Evolutionary conservation across 73 alveolate species (phyloP).

Genomic region (Blepharisma stoltei): DNA sequence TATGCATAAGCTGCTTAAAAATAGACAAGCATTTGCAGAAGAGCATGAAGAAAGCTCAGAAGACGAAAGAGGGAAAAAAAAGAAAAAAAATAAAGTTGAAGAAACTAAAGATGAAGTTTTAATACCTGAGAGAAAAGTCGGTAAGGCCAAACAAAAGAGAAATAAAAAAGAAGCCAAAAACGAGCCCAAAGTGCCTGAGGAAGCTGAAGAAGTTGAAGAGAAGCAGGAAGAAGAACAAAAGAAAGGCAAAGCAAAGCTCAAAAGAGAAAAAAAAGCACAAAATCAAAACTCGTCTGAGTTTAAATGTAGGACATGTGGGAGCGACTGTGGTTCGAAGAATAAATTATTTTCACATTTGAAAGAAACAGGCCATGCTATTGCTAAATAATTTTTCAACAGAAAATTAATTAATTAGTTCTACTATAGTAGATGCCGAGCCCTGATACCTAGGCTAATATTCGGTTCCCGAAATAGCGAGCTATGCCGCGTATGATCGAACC

Average conservation of each 20-base stretch:
- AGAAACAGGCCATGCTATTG: conserved; percentile 62
- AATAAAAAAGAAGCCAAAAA: conserved; percentile 34
- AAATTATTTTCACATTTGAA: conserved; percentile 65
- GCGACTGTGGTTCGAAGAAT: conserved; percentile 48
- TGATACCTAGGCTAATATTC: too few species aligned
- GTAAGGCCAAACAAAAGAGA: conserved; percentile 13
- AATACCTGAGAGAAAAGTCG: conserved; percentile 35
- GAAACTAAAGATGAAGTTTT: background rate
- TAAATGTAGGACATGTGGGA: conserved; percentile 58
- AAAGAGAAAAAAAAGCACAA: conserved; percentile 53
- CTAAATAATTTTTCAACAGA: conserved; percentile 26
- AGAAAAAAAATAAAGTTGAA: background rate
- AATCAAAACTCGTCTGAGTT: conserved; percentile 32
- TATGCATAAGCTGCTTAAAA: conserved; percentile 11
- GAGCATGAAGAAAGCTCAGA: conserved; percentile 45
- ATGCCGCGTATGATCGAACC: too few species aligned
- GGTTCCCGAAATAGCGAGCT: too few species aligned
- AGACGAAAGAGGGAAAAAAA: conserved; percentile 37
- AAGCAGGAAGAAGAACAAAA: conserved; percentile 31
- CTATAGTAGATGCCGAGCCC: too few species aligned
- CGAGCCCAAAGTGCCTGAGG: conserved; percentile 11
- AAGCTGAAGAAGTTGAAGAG: conserved; percentile 21
- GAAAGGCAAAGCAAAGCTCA: conserved; percentile 49
- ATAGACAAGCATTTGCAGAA: conserved; percentile 17
- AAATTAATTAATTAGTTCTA: too few species aligned